Evolutionary conservation across 352 stramenopile genomes (phyloP).

Genomic region (Phytophthora melonis): DNA sequence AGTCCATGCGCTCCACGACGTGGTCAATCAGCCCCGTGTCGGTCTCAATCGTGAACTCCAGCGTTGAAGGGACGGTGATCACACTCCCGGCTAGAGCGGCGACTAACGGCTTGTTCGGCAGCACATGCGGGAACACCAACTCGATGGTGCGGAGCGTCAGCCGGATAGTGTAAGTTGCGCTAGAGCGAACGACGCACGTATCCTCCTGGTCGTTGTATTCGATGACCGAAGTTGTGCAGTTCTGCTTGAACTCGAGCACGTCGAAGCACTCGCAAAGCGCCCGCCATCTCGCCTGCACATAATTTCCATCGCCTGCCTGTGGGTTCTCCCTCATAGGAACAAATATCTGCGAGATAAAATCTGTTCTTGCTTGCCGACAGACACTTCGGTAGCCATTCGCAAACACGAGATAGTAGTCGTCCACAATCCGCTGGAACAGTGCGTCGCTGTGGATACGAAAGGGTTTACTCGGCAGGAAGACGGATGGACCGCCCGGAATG

Average conservation of each 20-base stretch:
- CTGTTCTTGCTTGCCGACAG: neutral
- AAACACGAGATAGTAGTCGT: constrained; percentile 16
- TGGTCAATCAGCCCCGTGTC: neutral
- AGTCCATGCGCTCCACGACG: constrained; percentile 17
- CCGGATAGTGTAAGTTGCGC: constrained; percentile 16
- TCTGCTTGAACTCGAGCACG: constrained; percentile 23
- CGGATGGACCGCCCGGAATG: neutral
- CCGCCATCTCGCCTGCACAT: constrained; percentile 17
- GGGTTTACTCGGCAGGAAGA: neutral
- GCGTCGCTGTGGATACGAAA: neutral
- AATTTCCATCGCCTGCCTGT: neutral
- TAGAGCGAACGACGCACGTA: constrained; percentile 17
- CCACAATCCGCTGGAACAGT: constrained; percentile 1
- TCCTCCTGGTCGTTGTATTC: constrained; percentile 11
- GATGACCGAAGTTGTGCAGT: too few relatives aligned
- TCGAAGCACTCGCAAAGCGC: constrained; percentile 16
- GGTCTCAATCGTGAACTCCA: constrained; percentile 4
- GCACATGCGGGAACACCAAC: constrained; percentile 20
- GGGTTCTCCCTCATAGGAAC: neutral
- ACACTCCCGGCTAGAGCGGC: neutral
- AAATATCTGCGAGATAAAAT: constrained; percentile 16
- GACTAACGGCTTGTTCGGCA: neutral
- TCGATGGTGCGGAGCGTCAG: constrained; percentile 12
- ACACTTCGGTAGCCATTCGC: constrained; percentile 7
- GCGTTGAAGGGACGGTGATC: constrained; percentile 2